Evolutionary conservation across 2,329 filamentous ascomycete species (phyloP), one percentile per base, ranked within the genome.

Genomic region (Myriangium duriaei): DNA sequence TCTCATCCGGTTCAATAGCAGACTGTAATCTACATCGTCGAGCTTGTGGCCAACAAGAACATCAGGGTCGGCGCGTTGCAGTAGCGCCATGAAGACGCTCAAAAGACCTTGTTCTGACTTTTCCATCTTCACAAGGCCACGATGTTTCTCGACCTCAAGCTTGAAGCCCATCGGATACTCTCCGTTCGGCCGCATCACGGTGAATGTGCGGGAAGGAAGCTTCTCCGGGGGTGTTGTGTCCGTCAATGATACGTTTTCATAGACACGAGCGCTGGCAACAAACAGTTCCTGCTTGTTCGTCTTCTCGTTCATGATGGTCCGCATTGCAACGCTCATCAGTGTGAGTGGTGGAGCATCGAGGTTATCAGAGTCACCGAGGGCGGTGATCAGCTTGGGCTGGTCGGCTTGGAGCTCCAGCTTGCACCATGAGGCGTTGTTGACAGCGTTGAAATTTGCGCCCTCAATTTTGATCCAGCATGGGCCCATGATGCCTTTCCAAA

Each of bases 401-500:
- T 74, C 71, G 32, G 86, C 81, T 49, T 81, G 72, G 34, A 93
- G 77, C 60, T 98, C 91, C 9, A 98, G 74, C 60, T 95, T 96
- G 68, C 91, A 95, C 73, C 92, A 91, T 1, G 91, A 98, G 9
- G 86, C 82, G 50, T 95, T 95, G 59, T 85, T 88, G 48, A 96
- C 70, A 4, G 81, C 69, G 12, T 72, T 71, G 55, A 93, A 95
- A 56, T 95, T 79, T 18, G 82, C 82, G 47, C 81, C 79, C 47
- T 86, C 73, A 39, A 98, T 91, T 54, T 80, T 87, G 32, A 98
- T 72, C 91, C 91, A 98, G 58, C 91, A 96, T 18, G 91, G 91
- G 1, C 91, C 91, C 88, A 95, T 98, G 50, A 98, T 83, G 54
- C 94, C 93, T 64, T 95, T 96, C 82, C 87, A 95, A 4, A 98